A percentile compares a stretch with the other conserved stretches of the same genome.
Conservation (phyloP, 1,139 yeast genomes). For the Magnusiomyces suaveolens region DNA sequence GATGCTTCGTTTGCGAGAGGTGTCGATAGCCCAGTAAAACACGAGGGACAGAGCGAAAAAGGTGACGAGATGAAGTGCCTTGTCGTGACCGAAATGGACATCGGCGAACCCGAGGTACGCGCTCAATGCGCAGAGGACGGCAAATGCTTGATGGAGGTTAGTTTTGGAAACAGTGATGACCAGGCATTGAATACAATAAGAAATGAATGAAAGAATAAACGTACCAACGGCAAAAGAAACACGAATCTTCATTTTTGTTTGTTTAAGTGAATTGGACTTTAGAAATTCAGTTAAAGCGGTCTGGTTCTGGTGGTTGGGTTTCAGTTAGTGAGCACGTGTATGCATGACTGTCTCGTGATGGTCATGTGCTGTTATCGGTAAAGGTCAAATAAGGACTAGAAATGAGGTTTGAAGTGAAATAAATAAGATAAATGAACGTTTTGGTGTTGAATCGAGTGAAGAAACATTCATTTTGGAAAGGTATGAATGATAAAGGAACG, state of each 20-base stretch:
- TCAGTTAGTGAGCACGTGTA: too few species aligned
- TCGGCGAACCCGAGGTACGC: constrained; percentile 45
- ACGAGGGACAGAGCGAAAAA: constrained; percentile 44
- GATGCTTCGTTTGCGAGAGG: constrained; percentile 34
- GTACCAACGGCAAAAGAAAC: constrained; percentile 19
- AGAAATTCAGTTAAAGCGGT: too few species aligned
- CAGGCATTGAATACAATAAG: neutral
- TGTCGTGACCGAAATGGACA: constrained; percentile 43
- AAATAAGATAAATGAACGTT: too few species aligned
- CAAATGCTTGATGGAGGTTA: constrained; percentile 21
- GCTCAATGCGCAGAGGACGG: constrained; percentile 23
- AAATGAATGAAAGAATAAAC: constrained; percentile 4
- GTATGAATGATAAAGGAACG: too few species aligned
- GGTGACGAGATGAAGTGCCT: constrained; percentile 42
- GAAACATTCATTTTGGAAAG: too few species aligned
- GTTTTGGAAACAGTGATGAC: neutral
- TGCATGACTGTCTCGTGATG: too few species aligned
- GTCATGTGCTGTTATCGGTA: too few species aligned
- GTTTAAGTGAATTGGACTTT: too few species aligned
- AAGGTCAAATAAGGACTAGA: too few species aligned
- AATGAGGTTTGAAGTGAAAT: too few species aligned
- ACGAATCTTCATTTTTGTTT: constrained; percentile 21
- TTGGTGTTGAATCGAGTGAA: too few species aligned
- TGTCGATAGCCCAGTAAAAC: constrained; percentile 48
- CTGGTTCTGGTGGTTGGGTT: too few species aligned